Base-by-base conservation (phyloP, 768 basidiomycete genomes). In the Tremella fuciformis region DNA sequence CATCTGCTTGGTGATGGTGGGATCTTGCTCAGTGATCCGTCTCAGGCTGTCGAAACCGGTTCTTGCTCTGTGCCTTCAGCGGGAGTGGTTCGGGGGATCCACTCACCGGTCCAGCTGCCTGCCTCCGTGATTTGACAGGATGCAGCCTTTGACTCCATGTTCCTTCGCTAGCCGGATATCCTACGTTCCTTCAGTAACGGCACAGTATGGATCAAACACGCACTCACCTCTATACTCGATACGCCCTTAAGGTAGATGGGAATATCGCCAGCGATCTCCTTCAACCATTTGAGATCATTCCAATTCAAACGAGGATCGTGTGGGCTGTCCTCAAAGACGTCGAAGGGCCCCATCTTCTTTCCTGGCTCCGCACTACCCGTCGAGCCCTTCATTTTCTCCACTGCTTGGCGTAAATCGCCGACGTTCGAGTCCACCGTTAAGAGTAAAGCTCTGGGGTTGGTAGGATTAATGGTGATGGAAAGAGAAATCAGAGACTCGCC, bases 131-230 rank as follows among this genome's bases (percentile, higher is more conserved):
- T 73, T 69, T 19, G 67, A 73, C 22, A 73, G 51, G 16, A 70
- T 70, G 58, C 69, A 71, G 39, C 70, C 75, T 13, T 65, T 86
- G 18, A 89, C 84, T 13, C 91, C 89, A 29, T 86, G 84, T 59
- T 93, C 85, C 16, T 83, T 84, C n/a, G 91, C 91, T 49, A 91
- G 81, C 40, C 89, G 83, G 0, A 89, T 89, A 78, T 97, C 93
- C 85, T 81, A 50, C 38, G 3, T 18, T 4, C 24, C 22, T 8
- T 64, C 40, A 63, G 55, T 44, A 34, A 47, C 22, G 22, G 37
- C 25, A 26, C 22, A 41, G 44, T n/a, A 7, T 19, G 37, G 16
- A 22, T 13, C 16, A n/a, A 22, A 22, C 1, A 34, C 6, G 6
- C n/a, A 50, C 73, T 54, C 64, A 79, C 80, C 68, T 91, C 73